Conservation (phyloP, 352 stramenopile species). For the Phytophthora capsici region DNA sequence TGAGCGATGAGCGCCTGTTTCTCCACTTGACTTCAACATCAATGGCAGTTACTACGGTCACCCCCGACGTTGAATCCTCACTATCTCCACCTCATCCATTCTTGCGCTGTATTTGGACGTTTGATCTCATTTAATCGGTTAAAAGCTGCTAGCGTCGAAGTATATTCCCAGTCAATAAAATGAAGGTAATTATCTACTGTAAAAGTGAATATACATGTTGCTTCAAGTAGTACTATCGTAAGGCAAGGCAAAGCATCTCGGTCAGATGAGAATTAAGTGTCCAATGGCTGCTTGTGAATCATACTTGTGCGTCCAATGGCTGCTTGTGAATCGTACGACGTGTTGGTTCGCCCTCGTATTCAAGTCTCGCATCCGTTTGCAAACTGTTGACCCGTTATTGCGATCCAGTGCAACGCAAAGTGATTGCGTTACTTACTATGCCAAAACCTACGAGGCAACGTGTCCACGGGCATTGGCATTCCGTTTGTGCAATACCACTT, state of each 20-base stretch:
- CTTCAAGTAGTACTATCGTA: constrained; percentile 1
- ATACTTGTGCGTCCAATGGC: constrained; percentile 2
- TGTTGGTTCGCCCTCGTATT: background rate
- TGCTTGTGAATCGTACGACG: background rate
- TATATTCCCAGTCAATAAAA: no score
- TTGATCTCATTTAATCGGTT: no score
- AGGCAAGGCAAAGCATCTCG: constrained; percentile 4
- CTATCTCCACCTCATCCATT: background rate
- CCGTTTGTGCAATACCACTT: no score
- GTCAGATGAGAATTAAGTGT: background rate
- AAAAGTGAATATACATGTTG: no score
- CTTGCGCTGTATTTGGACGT: constrained; percentile 5
- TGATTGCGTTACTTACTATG: background rate
- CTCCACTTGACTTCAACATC: constrained; percentile 29
- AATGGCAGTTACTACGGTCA: constrained; percentile 12
- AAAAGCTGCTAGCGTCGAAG: no score
- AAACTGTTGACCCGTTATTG: background rate
- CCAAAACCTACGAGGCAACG: background rate
- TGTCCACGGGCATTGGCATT: no score
- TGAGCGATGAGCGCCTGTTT: constrained; percentile 11
- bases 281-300: constrained; percentile 1
- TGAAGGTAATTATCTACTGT: no score
- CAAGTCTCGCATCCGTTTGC: background rate
- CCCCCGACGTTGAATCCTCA: background rate
- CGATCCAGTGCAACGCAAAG: background rate